Evolutionary conservation across 1,284 basidiomycete species (phyloP).

Genomic region (Rhodotorula sp.): DNA sequence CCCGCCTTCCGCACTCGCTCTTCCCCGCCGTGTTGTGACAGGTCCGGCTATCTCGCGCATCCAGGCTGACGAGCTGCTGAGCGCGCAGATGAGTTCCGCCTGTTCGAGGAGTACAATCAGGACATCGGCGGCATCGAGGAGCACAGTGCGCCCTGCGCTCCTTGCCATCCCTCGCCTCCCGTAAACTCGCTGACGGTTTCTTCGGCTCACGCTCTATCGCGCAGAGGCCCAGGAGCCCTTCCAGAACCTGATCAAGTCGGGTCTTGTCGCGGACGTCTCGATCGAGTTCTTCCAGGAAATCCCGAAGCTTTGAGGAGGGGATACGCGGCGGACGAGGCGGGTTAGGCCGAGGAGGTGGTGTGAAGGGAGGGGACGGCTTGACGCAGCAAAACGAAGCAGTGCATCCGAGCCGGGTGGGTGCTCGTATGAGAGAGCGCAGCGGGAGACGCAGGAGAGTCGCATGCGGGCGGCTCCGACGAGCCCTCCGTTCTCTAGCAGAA

Average conservation of each 20-base stretch:
- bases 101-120: constrained; percentile 37
- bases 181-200: not conserved
- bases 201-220: not conserved
- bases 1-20: too few species aligned
- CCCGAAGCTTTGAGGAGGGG: constrained; percentile 4
- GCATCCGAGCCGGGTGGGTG: too few species aligned
- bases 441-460: too few species aligned
- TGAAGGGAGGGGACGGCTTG: too few species aligned
- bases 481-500: too few species aligned
- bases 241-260: constrained; percentile 30
- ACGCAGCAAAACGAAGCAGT: too few species aligned
- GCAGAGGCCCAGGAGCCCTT: constrained; percentile 27
- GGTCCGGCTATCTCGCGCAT: not conserved
- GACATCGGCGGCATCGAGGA: constrained; percentile 35
- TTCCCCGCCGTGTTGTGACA: not conserved
- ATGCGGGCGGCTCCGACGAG: too few species aligned
- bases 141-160: constrained; percentile 18
- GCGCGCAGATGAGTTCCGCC: constrained; percentile 18
- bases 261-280: constrained; percentile 15
- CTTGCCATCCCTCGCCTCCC: not conserved
- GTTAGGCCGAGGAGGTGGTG: not conserved
- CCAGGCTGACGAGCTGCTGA: not conserved
- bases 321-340: not conserved
- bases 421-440: too few species aligned
- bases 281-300: constrained; percentile 31